Base-by-base conservation (phyloP, 73 alveolate species). In the Urostyla sp. region DNA sequence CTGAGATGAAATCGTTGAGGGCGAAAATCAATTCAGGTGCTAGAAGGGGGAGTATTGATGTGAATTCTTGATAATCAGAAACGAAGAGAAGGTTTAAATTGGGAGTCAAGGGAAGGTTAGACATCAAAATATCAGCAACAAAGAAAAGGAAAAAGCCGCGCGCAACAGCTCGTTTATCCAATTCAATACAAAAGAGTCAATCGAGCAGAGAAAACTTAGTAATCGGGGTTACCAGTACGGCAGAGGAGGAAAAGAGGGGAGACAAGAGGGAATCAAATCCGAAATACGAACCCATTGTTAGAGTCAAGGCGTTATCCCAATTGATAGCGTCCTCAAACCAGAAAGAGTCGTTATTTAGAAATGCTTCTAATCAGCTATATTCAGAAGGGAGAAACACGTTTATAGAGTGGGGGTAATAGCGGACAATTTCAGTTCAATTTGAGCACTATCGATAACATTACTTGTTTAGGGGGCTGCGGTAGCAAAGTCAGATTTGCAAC, bases 31-130 rank as follows among this genome's bases (percentile, higher is more conserved):
- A 50, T 48, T 67, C 82, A 18, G 82, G 82, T 10, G 76, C 13
- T n/a, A 46, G 18, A 16, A n/a, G 20, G 5, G 48, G 48, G 3
- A 48, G n/a, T 6, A 67, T 49, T 13, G 30, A 2, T 11, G 48
- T 32, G 16, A 4, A 67, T 18, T 67, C 77, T 48, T 67, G 82
- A 48, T 67, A 50, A 67, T 67, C 77, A n/a, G 76, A 46, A n/a
- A 46, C 18, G 48, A 67, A 67, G 7, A 61, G 21, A 32, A 35
- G 37, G 13, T 61, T 69, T 13, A 18, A 5, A 37, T 23, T 23
- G 36, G 37, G 10, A 31, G 11, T 34, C 21, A 34, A 34, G 13
- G 21, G 38, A 67, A 32, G 15, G 10, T 46, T 6, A 21, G 28
- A 44, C 13, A 8, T 32, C 5, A 28, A 16, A 46, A 48, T 32